phyloP scores from a whole-genome alignment of 2,329 filamentous ascomycete species.

The Trichoderma citrinoviride region DNA sequence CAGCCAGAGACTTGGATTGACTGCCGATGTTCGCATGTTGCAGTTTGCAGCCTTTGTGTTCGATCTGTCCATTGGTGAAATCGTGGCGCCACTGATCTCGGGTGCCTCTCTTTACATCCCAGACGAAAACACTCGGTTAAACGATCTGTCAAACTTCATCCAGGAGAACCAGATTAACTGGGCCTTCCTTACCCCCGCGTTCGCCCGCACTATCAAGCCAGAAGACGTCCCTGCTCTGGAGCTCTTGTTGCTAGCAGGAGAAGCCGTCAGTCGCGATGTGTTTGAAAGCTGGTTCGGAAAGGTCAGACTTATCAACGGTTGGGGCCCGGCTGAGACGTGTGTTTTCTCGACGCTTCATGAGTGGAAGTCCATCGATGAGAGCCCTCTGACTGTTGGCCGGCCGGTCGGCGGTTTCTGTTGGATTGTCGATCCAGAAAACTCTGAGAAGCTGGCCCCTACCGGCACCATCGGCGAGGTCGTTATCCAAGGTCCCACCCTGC shows the following conservation, averaged over 20 bases:
- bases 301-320: background rate
- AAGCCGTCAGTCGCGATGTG: slow-evolving; percentile 2
- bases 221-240: background rate
- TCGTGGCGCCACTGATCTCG: background rate
- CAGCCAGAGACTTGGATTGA: background rate
- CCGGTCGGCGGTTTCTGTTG: slow-evolving; percentile 21
- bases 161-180: background rate
- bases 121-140: background rate
- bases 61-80: slow-evolving; percentile 17
- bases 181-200: background rate
- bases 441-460: slow-evolving; percentile 1
- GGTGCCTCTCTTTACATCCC: slow-evolving; percentile 10
- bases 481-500: slow-evolving; percentile 12
- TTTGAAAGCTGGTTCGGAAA: slow-evolving; percentile 10
- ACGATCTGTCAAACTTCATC: background rate
- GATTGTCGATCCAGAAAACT: slow-evolving; percentile 16
- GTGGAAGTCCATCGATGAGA: background rate
- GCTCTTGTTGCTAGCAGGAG: background rate
- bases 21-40: slow-evolving; percentile 10
- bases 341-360: slow-evolving; percentile 6
- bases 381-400: background rate
- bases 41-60: slow-evolving; percentile 20
- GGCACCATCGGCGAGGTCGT: slow-evolving; percentile 10
- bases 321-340: slow-evolving; percentile 20
- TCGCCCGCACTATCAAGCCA: slow-evolving; percentile 5